These are phyloP conservation scores for Rutstroemia sp. DNA, from an alignment of 2,329 filamentous ascomycete species.

Conservation along the genomic window DNA sequence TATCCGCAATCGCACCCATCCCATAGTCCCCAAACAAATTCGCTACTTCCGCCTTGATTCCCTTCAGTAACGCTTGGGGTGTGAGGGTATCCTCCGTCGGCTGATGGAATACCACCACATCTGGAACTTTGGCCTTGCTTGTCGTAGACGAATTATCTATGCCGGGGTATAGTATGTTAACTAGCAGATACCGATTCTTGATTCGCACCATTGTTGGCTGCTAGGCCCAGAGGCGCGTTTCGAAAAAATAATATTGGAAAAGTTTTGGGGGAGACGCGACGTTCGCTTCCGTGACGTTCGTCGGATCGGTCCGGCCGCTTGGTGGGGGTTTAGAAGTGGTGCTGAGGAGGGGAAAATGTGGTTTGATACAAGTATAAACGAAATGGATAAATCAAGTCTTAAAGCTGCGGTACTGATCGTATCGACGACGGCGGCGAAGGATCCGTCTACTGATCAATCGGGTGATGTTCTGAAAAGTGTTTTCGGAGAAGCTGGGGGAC, in stretches of 20 bases:
- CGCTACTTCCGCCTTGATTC: constrained; percentile 63
- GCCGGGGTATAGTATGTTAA: constrained; percentile 84
- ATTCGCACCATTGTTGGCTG: constrained; percentile 71
- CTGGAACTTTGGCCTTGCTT: constrained; percentile 37
- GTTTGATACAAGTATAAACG: constrained; percentile 5
- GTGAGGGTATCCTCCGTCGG: constrained; percentile 70
- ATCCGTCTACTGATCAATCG: constrained; percentile 73
- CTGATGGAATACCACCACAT: constrained; percentile 66
- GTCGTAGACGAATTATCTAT: constrained; percentile 19
- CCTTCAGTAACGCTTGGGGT: constrained; percentile 55
- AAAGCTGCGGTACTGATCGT: constrained; percentile 76
- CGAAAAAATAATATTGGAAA: background rate
- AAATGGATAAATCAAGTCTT: constrained; percentile 41
- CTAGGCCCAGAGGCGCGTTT: background rate
- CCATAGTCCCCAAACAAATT: constrained; percentile 86
- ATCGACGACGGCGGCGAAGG: constrained; percentile 79
- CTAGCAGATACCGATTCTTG: constrained; percentile 92
- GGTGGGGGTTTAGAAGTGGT: background rate
- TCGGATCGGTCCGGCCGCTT: background rate
- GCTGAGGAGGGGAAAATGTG: background rate
- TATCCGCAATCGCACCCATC: constrained; percentile 62
- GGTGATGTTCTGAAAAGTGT: constrained; percentile 59
- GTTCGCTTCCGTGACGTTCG: background rate
- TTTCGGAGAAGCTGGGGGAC: constrained; percentile 59
- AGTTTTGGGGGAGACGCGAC: constrained; percentile 8